Base-by-base conservation (phyloP, 2,329 filamentous ascomycete species). In the Diplodia seriata region DNA sequence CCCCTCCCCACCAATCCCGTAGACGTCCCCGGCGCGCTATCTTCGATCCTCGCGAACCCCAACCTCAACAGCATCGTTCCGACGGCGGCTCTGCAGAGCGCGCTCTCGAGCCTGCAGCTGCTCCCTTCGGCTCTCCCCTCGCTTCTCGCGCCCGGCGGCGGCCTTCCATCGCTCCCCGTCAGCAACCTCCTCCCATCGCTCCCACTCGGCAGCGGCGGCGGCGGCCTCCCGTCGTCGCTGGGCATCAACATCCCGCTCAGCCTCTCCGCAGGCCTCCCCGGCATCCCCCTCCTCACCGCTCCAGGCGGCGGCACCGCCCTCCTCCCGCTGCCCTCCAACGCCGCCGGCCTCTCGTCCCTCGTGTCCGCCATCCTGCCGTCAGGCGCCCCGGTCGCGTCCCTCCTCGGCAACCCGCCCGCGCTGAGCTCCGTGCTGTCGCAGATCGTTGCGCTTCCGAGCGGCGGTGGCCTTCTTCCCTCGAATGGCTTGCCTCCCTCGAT, bases 381-480 rank as follows among this genome's bases (percentile, higher is more conserved):
- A 23, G 54, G 20, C 33, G 33, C 9, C 18, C 51, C 51, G 23
- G 4, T 54, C 26, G 51, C 12, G 26, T 54, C 51, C 29, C 9
- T 54, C 23, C 26, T 54, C 26, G 26, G 4, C 26, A 31, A 57
- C n/a, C 14, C 33, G n/a, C 33, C 33, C 33, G 54, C n/a, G n/a
- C 54, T 57, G n/a, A 57, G 54, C n/a, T 57, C 54, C 3, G 54
- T 57, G 8, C n/a, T 57, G n/a, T 38, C 31, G 40, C 15, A 18
- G 40, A 1, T 47, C 18, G 26, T 26, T 4, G 26, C 4, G 26
- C 26, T 26, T 26, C 26, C 26, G 26, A 26, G 26, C 26, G 26
- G 3, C 3, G 26, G 26, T 4, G 26, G 26, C 1, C 26, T 26
- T 26, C 26, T 26, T 26, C 26, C 26, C 26, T 26, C 26, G 26